Base-by-base conservation (phyloP, 2,329 filamentous ascomycete genomes). In the Talaromyces verruculosus region DNA sequence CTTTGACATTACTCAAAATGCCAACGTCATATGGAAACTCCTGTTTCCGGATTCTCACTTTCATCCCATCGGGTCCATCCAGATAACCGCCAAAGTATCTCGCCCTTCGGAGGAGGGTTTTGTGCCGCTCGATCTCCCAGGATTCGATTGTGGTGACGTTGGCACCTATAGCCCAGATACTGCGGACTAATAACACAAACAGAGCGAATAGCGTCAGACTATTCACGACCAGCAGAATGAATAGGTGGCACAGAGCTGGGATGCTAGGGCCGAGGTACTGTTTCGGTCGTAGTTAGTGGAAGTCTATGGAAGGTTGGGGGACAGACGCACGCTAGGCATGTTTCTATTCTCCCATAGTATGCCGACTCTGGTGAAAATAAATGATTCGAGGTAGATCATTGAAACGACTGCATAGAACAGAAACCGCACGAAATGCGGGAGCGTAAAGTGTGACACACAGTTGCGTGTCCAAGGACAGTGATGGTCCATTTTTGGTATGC, bases 21-120 rank as follows among this genome's bases (percentile, higher is more conserved):
- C 87, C 87, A 61, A 89, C 84, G 68, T 89, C 87, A 72, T 88
- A 89, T 0, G 87, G 87, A 68, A 88, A 89, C 68, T 89, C 87
- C 69, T 89, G 87, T 64, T 82, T 84, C 61, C 76, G 75, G 55
- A 89, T 86, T 13, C 77, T 79, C 7, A 89, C 71, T 67, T 80
- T 80, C 2, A 77, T 75, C 2, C 87, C 87, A 53, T 87, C 84
- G 0, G 86, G 85, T 0, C 82, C 85, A 41, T 86, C 80, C 0
- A 89, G 78, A 66, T 82, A 86, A 5, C 87, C 87, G 0, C 87
- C 87, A 22, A 86, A 81, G 41, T 76, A 75, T 30, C 78, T 77
- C 11, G 82, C 80, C 64, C 81, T 77, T 45, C 81, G 78, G 37
- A 83, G 71, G 5, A 84, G 73, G 3, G 79, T 81, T 43, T 78